Conservation (phyloP, 2,329 filamentous ascomycete species). For the Plenodomus biglobosus region DNA sequence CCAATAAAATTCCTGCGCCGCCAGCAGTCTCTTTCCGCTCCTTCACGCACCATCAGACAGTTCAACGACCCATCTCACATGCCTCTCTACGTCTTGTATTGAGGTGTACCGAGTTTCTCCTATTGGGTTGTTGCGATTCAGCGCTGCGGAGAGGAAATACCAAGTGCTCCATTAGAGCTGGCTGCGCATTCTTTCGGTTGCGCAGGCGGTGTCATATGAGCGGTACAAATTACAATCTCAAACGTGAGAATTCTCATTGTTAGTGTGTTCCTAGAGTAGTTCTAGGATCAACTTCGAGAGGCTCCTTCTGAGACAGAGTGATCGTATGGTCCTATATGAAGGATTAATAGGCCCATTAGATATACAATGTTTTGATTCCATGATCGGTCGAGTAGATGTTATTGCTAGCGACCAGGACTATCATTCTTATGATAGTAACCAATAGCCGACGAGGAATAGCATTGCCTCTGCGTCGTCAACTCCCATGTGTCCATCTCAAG, state of each 20-base stretch:
- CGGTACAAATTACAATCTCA: conserved; percentile 59
- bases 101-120: conserved; percentile 30
- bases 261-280: too few species aligned
- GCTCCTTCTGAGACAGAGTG: too few species aligned
- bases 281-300: too few species aligned
- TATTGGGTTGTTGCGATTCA: conserved; percentile 57
- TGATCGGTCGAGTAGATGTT: too few species aligned
- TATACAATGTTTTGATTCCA: too few species aligned
- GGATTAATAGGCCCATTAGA: too few species aligned
- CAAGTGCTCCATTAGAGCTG: conserved; percentile 71
- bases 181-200: conserved; percentile 67
- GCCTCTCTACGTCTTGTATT: conserved; percentile 44
- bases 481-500: too few species aligned
- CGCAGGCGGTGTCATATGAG: conserved; percentile 83
- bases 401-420: too few species aligned
- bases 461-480: too few species aligned
- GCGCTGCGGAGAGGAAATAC: conserved; percentile 59
- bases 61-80: conserved; percentile 43
- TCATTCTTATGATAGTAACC: too few species aligned
- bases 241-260: not conserved
- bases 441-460: too few species aligned
- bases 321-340: too few species aligned
- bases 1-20: conserved; percentile 26
- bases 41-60: conserved; percentile 45
- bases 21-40: conserved; percentile 11